Base-by-base conservation (phyloP, 164 flowering plant genomes). In the Platanus orientalis region DNA sequence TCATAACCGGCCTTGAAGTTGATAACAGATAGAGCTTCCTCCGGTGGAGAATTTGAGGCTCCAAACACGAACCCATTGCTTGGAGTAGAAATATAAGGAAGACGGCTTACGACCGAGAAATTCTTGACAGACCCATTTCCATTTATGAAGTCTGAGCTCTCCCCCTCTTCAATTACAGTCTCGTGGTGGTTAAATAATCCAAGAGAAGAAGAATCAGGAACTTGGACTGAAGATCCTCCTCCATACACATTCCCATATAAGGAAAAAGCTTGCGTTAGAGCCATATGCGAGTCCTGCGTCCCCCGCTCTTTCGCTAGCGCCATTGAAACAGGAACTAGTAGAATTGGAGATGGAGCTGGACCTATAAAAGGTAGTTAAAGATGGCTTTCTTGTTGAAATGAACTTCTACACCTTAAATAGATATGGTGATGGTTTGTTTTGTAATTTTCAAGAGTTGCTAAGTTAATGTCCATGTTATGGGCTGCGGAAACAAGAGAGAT, bases 1-100 rank as follows among this genome's bases (percentile, higher is more conserved):
- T 72, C 75, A 20, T 59, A 58, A 24, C 78, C 78, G 29, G 60
- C 7, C 60, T 77, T 79, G 75, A 89, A 82, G 66, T 74, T 69
- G 16, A 79, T 79, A 26, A 86, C 64, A 51, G 85, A 81, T 17
- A 75, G 76, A 60, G 73, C 69, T 44, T 74, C 83, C 7, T 66
- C 73, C n/a, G 63, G 61, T 23, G 71, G 59, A 57, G 67, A 52
- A 65, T 50, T 42, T 6, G 55, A 6, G 39, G 50, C 30, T 13
- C 27, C 47, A 45, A 72, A 67, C 59, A 68, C 70, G 28, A 62
- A 61, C 9, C 57, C 17, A 51, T 81, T 80, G 21, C 67, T 65
- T 0, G 76, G 76, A 51, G 75, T 69, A 17, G 79, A 77, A 59
- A 71, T 74, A 25, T 76, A 60, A 34, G 82, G 72, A 51, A 81